Conservation (phyloP, 1,284 basidiomycete species). For the Athelia psychrophila region DNA sequence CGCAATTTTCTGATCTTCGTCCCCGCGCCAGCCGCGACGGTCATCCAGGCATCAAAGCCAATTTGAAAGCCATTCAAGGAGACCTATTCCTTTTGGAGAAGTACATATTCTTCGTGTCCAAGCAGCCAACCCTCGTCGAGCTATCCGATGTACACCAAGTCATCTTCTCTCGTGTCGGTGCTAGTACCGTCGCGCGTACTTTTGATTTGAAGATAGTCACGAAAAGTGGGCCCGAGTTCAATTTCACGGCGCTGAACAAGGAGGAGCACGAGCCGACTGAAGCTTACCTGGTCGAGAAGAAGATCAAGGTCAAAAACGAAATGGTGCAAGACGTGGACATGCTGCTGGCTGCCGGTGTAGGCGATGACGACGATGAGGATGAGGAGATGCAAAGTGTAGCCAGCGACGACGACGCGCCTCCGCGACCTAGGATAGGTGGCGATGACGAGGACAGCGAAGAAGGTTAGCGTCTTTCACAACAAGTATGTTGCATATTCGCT, state of each 20-base stretch:
- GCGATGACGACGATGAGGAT: constrained; percentile 74
- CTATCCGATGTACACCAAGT: constrained; percentile 91
- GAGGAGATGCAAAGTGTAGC: constrained; percentile 81
- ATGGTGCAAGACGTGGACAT: constrained; percentile 86
- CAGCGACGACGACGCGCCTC: constrained; percentile 65
- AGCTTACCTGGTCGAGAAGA: constrained; percentile 85
- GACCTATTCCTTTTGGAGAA: constrained; percentile 98
- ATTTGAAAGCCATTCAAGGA: constrained; percentile 96
- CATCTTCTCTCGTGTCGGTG: constrained; percentile 94
- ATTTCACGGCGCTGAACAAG: constrained; percentile 93
- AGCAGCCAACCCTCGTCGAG: constrained; percentile 91
- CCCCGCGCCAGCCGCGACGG: constrained; percentile 55
- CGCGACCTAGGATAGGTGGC: constrained; percentile 48
- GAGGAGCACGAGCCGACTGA: constrained; percentile 92
- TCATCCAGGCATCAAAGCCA: constrained; percentile 89
- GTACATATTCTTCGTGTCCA: constrained; percentile 97
- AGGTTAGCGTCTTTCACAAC: constrained; percentile 45
- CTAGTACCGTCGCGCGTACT: constrained; percentile 85
- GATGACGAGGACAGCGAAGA: constrained; percentile 84
- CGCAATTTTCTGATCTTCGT: constrained; percentile 2
- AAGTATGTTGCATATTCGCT: neutral
- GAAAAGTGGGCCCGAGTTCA: constrained; percentile 79
- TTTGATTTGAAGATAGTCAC: constrained; percentile 94
- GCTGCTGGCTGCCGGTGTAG: constrained; percentile 64
- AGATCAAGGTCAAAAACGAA: constrained; percentile 94